Evolutionary conservation across 2,329 filamentous ascomycete genomes (phyloP).

Genomic region (Thyridium curvatum): DNA sequence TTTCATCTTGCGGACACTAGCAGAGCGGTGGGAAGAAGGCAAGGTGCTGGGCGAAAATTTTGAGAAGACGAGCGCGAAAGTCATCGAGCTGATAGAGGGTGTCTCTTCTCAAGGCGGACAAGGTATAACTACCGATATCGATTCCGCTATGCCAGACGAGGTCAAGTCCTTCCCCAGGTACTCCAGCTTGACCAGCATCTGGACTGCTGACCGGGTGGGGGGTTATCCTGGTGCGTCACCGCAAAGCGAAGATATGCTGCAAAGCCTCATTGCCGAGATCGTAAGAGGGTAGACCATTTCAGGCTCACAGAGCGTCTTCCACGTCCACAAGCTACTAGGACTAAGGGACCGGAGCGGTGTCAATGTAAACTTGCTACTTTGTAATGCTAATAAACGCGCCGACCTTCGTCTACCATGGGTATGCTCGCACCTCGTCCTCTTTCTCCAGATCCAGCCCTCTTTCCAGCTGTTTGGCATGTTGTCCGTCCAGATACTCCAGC

Average conservation of each 20-base stretch:
- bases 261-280: too few species aligned
- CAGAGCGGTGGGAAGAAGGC: slow-evolving; percentile 16
- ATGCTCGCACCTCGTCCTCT: slow-evolving; percentile 54
- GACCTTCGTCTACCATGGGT: slow-evolving; percentile 48
- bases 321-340: too few species aligned
- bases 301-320: too few species aligned
- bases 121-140: background rate
- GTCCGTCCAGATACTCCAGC: slow-evolving; percentile 68
- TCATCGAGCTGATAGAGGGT: slow-evolving; percentile 8
- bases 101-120: background rate
- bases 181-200: slow-evolving; percentile 13
- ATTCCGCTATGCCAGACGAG: slow-evolving; percentile 7
- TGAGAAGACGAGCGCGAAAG: slow-evolving; percentile 8
- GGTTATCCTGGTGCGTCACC: too few species aligned
- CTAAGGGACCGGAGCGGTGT: too few species aligned
- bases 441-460: slow-evolving; percentile 54
- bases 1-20: slow-evolving; percentile 12
- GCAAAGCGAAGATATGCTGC: too few species aligned
- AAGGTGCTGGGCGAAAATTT: slow-evolving; percentile 10
- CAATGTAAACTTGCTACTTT: slow-evolving; percentile 11
- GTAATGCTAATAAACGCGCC: slow-evolving; percentile 13
- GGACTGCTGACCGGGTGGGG: slow-evolving; percentile 10
- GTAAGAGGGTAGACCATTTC: too few species aligned
- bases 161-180: slow-evolving; percentile 10
- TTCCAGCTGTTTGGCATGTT: slow-evolving; percentile 68